phyloP scores from a whole-genome alignment of 306 rosid species.

The Sesbania bispinosa region DNA sequence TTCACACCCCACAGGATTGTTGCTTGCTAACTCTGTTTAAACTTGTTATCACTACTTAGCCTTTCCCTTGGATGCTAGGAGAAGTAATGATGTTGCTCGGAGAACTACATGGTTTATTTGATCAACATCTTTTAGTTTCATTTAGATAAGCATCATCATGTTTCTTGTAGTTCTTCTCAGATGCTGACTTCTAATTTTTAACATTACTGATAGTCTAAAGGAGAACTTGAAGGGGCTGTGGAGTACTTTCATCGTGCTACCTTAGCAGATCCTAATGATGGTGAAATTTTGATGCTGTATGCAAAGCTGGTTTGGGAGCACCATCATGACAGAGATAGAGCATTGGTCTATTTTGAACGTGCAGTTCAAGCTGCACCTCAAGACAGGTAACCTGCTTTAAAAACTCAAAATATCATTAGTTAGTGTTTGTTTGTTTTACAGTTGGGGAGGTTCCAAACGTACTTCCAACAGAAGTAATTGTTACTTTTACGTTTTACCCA shows the following conservation, averaged over 20 bases:
- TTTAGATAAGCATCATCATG: neutral
- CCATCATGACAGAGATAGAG: constrained; percentile 63
- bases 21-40: no score
- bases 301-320: constrained; percentile 78
- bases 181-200: constrained; percentile 11
- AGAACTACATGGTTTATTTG: neutral
- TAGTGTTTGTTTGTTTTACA: no score
- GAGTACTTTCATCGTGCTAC: constrained; percentile 67
- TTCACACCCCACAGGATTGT: no score
- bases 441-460: no score
- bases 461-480: no score
- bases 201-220: constrained; percentile 59
- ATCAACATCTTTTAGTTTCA: neutral
- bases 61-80: no score
- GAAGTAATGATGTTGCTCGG: neutral
- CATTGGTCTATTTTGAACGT: constrained; percentile 59
- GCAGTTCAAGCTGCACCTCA: constrained; percentile 60
- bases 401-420: no score
- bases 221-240: constrained; percentile 70
- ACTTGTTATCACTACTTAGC: no score
- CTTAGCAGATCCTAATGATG: constrained; percentile 66
- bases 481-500: no score
- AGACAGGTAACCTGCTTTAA: constrained; percentile 82
- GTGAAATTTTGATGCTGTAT: constrained; percentile 57
- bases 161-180: neutral